Percentiles rank a stretch among this genome's conserved stretches.
Conservation (phyloP, 2,329 filamentous ascomycete genomes). For the Coniochaeta sp. region DNA sequence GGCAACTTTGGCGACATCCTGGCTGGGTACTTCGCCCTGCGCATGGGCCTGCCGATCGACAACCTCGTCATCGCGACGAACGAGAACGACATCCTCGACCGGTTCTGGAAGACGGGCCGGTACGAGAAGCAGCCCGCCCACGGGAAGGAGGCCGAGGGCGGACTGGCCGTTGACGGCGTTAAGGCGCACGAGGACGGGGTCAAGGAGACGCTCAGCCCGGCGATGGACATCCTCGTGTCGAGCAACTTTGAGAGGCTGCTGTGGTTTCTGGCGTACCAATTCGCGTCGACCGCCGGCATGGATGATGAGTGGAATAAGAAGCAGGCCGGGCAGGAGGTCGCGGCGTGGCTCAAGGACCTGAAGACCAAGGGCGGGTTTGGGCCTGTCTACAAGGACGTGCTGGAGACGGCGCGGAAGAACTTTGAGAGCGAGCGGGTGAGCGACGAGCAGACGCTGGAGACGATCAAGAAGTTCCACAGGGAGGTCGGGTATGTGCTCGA, state of each 20-base stretch:
- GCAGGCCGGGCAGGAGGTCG: constrained; percentile 69
- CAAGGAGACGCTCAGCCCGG: constrained; percentile 86
- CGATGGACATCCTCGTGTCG: constrained; percentile 95
- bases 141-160: constrained; percentile 50
- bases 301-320: constrained; percentile 60
- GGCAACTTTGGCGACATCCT: constrained; percentile 97
- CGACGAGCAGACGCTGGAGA: constrained; percentile 60
- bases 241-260: constrained; percentile 95
- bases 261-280: constrained; percentile 83
- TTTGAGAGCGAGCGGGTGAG: constrained; percentile 76
- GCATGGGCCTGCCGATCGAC: constrained; percentile 59
- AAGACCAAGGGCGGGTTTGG: constrained; percentile 77
- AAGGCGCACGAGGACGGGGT: constrained; percentile 66
- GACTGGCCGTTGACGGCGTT: constrained; percentile 55
- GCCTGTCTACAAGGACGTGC: constrained; percentile 65
- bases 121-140: constrained; percentile 78
- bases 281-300: constrained; percentile 50
- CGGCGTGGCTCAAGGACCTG: constrained; percentile 69
- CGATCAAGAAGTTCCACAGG: constrained; percentile 50
- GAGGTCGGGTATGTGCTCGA: constrained; percentile 68
- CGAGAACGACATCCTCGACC: constrained; percentile 93
- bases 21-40: constrained; percentile 76
- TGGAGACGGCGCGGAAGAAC: constrained; percentile 61
- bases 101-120: constrained; percentile 84
- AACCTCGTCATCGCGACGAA: constrained; percentile 93